Evolutionary conservation across 2,329 filamentous ascomycete species (phyloP).

Genomic region (Epichloe coenophiala): DNA sequence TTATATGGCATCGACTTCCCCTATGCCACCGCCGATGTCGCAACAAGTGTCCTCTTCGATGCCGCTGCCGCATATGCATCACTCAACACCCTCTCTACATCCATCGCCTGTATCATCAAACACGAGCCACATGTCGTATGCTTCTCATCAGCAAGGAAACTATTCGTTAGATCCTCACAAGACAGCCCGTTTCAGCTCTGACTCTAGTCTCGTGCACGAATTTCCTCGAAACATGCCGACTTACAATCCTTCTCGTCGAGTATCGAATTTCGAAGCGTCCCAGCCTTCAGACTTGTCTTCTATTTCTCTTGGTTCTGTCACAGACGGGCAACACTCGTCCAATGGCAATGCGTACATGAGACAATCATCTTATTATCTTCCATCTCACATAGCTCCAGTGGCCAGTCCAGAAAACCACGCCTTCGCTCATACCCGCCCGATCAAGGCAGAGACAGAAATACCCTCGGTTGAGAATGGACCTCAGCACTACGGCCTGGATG

Average conservation of each 20-base stretch:
- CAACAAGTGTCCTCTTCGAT: conserved; percentile 1
- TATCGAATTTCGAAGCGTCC: conserved; percentile 10
- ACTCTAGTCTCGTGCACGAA: conserved; percentile 9
- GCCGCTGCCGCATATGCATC: neutral
- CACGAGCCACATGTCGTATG: conserved; percentile 1
- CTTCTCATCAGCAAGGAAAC: conserved; percentile 7
- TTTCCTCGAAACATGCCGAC: conserved; percentile 14
- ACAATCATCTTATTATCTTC: conserved; percentile 9
- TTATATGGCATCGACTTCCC: conserved; percentile 1
- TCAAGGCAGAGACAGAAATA: conserved; percentile 10
- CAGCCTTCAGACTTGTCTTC: conserved; percentile 8
- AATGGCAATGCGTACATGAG: conserved; percentile 1
- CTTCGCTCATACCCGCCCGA: conserved; percentile 9
- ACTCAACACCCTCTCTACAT: conserved; percentile 8
- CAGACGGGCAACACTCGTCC: conserved; percentile 7
- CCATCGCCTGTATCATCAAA: conserved; percentile 5
- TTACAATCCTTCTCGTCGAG: conserved; percentile 8
- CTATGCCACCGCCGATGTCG: conserved; percentile 4
- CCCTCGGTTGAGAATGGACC: conserved; percentile 6
- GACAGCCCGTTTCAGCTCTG: conserved; percentile 7
- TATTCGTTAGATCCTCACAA: conserved; percentile 11
- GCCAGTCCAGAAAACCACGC: conserved; percentile 6
- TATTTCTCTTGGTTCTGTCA: conserved; percentile 5
- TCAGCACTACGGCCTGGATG: conserved; percentile 9
- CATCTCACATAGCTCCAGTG: conserved; percentile 7